Evolutionary conservation across 2,329 filamentous ascomycete species (phyloP).

Genomic region (Alternaria arbusti): DNA sequence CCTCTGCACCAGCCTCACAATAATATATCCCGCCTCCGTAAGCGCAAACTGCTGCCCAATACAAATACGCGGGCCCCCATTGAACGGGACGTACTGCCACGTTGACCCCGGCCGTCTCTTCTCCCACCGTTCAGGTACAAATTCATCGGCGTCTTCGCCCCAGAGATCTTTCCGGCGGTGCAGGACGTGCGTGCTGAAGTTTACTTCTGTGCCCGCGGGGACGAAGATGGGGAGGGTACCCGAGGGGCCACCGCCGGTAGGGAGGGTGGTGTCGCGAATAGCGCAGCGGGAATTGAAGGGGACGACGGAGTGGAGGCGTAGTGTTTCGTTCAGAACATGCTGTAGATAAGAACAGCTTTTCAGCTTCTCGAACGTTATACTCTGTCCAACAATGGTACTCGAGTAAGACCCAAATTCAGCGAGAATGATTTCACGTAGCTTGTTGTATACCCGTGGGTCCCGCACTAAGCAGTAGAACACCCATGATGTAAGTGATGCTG

Average conservation of each 20-base stretch:
- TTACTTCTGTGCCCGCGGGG: slow-evolving; percentile 14
- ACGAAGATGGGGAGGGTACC: slow-evolving; percentile 33
- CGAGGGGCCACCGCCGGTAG: slow-evolving; percentile 34
- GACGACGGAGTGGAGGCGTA: slow-evolving; percentile 30
- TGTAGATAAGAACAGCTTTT: slow-evolving; percentile 25
- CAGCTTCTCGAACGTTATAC: slow-evolving; percentile 10
- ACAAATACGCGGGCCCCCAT: slow-evolving; percentile 32
- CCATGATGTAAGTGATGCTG: slow-evolving; percentile 48
- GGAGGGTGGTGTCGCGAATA: slow-evolving; percentile 32
- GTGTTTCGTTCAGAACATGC: slow-evolving; percentile 29
- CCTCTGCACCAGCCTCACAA: slow-evolving; percentile 4
- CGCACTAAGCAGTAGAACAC: slow-evolving; percentile 42
- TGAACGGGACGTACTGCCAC: slow-evolving; percentile 34
- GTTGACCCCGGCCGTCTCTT: slow-evolving; percentile 10
- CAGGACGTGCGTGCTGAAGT: slow-evolving; percentile 20
- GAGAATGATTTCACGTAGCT: slow-evolving; percentile 44
- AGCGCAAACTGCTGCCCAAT: slow-evolving; percentile 28
- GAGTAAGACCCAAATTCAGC: slow-evolving; percentile 46
- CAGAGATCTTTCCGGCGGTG: slow-evolving; percentile 29
- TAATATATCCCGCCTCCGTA: slow-evolving; percentile 20
- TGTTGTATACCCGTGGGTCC: slow-evolving; percentile 44
- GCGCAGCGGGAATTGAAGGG: slow-evolving; percentile 31
- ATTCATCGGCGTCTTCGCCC: slow-evolving; percentile 30
- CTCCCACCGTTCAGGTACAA: slow-evolving; percentile 31
- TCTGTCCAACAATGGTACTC: not conserved